Conservation (phyloP, 1,284 basidiomycete genomes). For the Paramarasmius palmivorus region DNA sequence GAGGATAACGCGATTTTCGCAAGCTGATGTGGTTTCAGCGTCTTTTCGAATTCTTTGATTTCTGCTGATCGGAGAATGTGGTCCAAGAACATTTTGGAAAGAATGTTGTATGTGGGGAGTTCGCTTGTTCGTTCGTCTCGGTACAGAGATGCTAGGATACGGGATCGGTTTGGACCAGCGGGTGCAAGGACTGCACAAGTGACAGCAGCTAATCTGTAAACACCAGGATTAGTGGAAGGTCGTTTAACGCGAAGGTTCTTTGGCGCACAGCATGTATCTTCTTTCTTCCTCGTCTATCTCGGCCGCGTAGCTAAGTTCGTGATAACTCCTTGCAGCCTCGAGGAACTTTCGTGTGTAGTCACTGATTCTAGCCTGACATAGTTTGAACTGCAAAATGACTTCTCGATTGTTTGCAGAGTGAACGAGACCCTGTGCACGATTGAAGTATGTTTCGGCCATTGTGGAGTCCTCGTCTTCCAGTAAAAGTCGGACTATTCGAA, state of each 20-base stretch:
- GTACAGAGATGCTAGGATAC: conserved; percentile 89
- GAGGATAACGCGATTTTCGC: conserved; percentile 85
- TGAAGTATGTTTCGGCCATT: conserved; percentile 95
- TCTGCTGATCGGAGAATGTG: conserved; percentile 91
- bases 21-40: conserved; percentile 89
- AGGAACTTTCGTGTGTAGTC: conserved; percentile 92
- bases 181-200: conserved; percentile 97
- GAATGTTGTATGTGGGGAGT: conserved; percentile 84
- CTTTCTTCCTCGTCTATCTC: conserved; percentile 92
- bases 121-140: conserved; percentile 88
- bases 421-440: conserved; percentile 89
- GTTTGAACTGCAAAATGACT: conserved; percentile 79
- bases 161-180: conserved; percentile 92
- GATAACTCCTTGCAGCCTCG: conserved; percentile 94
- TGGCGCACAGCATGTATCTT: conserved; percentile 76
- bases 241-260: conserved; percentile 3
- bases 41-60: conserved; percentile 86
- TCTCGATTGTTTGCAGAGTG: conserved; percentile 78
- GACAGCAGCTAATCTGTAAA: conserved; percentile 79
- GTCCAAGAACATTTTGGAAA: conserved; percentile 97
- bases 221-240: conserved; percentile 1
- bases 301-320: conserved; percentile 87
- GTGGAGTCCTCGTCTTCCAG: conserved; percentile 94
- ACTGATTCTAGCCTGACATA: conserved; percentile 90
- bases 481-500: conserved; percentile 93